These are phyloP conservation scores for Alliaria petiolata DNA, from an alignment of 345 rosid genomes.

Conservation along the genomic window DNA sequence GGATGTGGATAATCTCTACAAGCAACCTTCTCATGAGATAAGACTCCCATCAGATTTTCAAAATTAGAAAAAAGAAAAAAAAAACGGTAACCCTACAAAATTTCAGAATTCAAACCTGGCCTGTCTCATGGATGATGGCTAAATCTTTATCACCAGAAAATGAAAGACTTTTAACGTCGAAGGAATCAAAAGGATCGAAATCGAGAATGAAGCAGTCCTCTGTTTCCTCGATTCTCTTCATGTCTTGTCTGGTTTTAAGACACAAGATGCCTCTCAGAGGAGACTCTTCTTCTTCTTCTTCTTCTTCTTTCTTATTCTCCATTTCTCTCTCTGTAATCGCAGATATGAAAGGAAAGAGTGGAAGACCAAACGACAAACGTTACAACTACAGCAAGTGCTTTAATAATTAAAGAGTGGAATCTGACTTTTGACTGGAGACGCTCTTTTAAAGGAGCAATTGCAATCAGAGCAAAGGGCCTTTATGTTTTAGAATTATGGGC, in stretches of 20 bases:
- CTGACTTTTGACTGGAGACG: too few relatives aligned
- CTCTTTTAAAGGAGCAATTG: too few relatives aligned
- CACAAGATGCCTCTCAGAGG: slow-evolving; percentile 38
- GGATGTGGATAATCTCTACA: slow-evolving; percentile 84
- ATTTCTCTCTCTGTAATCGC: background rate
- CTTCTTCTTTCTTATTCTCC: slow-evolving; percentile 11
- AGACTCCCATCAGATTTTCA: background rate
- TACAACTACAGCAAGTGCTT: too few relatives aligned
- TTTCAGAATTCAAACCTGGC: slow-evolving; percentile 19
- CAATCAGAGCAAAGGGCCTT: background rate
- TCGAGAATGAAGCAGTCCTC: slow-evolving; percentile 68
- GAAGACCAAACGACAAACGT: too few relatives aligned
- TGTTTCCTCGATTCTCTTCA: slow-evolving; percentile 38
- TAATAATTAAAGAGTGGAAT: too few relatives aligned
- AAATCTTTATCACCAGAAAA: slow-evolving; percentile 4
- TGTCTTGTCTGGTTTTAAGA: slow-evolving; percentile 33
- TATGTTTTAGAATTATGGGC: too few relatives aligned
- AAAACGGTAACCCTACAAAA: background rate
- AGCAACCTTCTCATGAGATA: slow-evolving; percentile 43
- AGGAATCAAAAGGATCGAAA: slow-evolving; percentile 47
- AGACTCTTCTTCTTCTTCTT: slow-evolving; percentile 18
- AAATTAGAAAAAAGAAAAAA: background rate
- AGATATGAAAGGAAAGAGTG: background rate
- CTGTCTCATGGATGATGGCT: slow-evolving; percentile 13
- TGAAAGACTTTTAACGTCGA: slow-evolving; percentile 6